Percentiles rank a stretch among this genome's conserved stretches.
phyloP scores from a whole-genome alignment of 495 filamentous ascomycete species.

The Parachaetomium inaequale region DNA sequence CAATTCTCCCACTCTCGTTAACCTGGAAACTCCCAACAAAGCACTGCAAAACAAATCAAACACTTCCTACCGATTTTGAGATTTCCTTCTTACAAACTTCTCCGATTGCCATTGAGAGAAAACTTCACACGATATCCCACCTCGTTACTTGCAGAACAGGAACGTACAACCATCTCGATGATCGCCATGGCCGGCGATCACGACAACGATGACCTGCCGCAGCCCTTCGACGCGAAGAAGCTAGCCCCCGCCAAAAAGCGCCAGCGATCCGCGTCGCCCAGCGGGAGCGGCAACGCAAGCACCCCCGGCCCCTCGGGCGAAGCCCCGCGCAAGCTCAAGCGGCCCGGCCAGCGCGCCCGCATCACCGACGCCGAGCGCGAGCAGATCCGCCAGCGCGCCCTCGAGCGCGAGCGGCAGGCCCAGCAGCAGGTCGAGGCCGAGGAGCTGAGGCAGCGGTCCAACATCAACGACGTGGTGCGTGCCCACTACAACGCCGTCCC shows the following conservation, averaged over 20 bases:
- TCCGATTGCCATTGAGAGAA: background rate
- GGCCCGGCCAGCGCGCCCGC: conserved; percentile 78
- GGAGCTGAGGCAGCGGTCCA: conserved; percentile 37
- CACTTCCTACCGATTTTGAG: background rate
- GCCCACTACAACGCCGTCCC: conserved; percentile 97
- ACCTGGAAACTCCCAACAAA: background rate
- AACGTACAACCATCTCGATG: background rate
- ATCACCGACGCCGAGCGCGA: conserved; percentile 68
- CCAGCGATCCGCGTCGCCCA: conserved; percentile 33
- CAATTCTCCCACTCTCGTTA: background rate
- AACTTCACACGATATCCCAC: background rate
- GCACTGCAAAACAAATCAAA: background rate
- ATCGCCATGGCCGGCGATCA: conserved; percentile 21
- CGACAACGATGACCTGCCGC: conserved; percentile 42
- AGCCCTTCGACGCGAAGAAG: conserved; percentile 55
- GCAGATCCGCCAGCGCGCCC: conserved; percentile 61
- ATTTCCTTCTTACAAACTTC: background rate
- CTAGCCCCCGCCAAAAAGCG: conserved; percentile 54
- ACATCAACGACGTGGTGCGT: conserved; percentile 78
- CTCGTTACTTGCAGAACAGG: background rate
- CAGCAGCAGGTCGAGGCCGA: conserved; percentile 46
- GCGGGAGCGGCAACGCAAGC: conserved; percentile 36
- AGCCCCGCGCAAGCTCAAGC: conserved; percentile 69
- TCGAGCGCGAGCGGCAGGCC: conserved; percentile 61
- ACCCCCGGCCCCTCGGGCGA: conserved; percentile 38